phyloP scores from a whole-genome alignment of 306 rosid genomes.

The Cucumis melo region DNA sequence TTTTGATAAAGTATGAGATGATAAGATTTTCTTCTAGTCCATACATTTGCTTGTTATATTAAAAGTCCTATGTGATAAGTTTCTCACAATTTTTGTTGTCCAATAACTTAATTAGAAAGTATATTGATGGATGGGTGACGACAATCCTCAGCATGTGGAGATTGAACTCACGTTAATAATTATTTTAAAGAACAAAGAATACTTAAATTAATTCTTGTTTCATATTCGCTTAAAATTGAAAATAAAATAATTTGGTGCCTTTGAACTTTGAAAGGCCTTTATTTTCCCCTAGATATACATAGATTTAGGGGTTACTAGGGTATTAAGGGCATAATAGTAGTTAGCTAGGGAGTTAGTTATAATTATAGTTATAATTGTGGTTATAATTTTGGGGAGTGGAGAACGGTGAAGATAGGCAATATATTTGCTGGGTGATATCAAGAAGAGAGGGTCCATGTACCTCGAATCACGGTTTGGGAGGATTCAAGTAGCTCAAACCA shows the following conservation, averaged over 20 bases:
- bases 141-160: too few relatives aligned
- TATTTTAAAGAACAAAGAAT: background rate
- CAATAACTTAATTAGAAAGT: background rate
- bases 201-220: background rate
- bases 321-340: too few relatives aligned
- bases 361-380: too few relatives aligned
- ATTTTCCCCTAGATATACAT: too few relatives aligned
- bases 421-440: too few relatives aligned
- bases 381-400: too few relatives aligned
- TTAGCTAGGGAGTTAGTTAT: too few relatives aligned
- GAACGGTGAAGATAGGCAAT: too few relatives aligned
- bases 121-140: background rate
- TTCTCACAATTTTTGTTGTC: background rate
- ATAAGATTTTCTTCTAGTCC: background rate
- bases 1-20: background rate
- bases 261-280: background rate
- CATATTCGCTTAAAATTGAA: too few relatives aligned
- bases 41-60: background rate
- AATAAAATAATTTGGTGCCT: background rate
- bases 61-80: background rate
- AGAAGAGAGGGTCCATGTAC: too few relatives aligned
- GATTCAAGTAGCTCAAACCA: too few relatives aligned
- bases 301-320: background rate
- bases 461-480: too few relatives aligned
- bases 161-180: background rate